Base-by-base conservation (phyloP, 306 rosid species). In the Hylodesmum podocarpum region DNA sequence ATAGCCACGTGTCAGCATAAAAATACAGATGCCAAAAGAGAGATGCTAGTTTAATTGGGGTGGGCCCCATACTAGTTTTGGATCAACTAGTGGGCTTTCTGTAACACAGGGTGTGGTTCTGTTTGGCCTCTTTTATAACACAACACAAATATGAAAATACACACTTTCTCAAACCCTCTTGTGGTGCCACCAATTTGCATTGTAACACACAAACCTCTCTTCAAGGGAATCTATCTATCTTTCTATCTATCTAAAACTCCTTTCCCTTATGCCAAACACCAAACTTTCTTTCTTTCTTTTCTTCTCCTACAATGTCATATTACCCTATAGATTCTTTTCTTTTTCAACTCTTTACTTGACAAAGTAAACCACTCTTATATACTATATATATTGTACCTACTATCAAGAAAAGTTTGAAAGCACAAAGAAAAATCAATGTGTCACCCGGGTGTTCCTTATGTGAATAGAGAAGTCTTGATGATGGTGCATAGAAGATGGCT, bases 381-480 rank as follows among this genome's bases (percentile, higher is more conserved):
- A 63, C n/a, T 61, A 58, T 70, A 43, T 44, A 8, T 15, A n/a
- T 15, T 18, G 7, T 49, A 49, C 28, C 55, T 36, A 24, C 37
- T 4, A 33, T 47, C 11, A 24, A n/a, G 29, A 78, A 36, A 55
- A 71, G 55, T 25, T 70, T 55, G 46, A 18, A 70, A 13, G 50
- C 57, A 43, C 0, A 47, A 66, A 72, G 4, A 25, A 47, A 21
- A 43, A 72, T 49, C 58, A 66, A 94, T 94, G 98, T 89, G 97
- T 80, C 79, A 90, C 58, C 87, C 85, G 0, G 78, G 80, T 1
- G 34, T 81, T 83, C 78, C 88, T 81, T 65, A 51, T 72, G 83
- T 62, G 44, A 69, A 59, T 39, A 50, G 13, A 19, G 83, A 78
- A 73, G 82, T 63, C 25, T 37, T 78, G 49, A 40, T 78, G 49